These are phyloP conservation scores for Starmerella stellata DNA, from an alignment of 805 yeast genomes.

Conservation along the genomic window DNA sequence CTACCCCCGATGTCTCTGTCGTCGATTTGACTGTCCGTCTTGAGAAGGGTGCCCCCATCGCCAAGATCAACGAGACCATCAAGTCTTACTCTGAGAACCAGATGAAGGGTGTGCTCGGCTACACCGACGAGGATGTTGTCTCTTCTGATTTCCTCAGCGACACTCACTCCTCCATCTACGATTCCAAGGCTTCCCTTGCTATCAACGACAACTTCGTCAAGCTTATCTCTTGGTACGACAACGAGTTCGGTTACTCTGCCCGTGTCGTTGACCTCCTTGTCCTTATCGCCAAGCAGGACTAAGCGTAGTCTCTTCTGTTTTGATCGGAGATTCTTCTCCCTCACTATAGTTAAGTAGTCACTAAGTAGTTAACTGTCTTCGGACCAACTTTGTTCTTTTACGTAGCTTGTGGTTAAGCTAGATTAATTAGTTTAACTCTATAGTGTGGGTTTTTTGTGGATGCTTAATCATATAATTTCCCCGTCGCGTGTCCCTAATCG, in stretches of 20 bases:
- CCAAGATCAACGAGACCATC: slow-evolving; percentile 59
- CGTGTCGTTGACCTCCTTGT: slow-evolving; percentile 83
- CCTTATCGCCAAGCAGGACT: slow-evolving; percentile 48
- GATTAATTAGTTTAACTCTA: too few relatives aligned
- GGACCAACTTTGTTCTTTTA: not conserved
- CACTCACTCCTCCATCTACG: slow-evolving; percentile 72
- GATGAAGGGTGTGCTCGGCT: slow-evolving; percentile 68
- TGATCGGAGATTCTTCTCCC: too few relatives aligned
- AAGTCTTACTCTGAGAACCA: slow-evolving; percentile 61
- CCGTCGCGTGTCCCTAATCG: too few relatives aligned
- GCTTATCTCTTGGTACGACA: slow-evolving; percentile 88
- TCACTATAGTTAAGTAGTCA: not conserved
- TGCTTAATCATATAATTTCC: too few relatives aligned
- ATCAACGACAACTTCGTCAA: slow-evolving; percentile 77
- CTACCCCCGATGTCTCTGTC: slow-evolving; percentile 83
- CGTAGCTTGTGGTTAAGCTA: not conserved
- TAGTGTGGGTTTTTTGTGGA: too few relatives aligned
- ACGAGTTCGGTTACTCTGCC: slow-evolving; percentile 90
- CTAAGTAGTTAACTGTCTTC: not conserved
- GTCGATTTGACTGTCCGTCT: slow-evolving; percentile 81
- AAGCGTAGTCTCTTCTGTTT: slow-evolving; percentile 1
- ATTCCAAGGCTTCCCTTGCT: slow-evolving; percentile 78
- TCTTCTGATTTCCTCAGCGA: slow-evolving; percentile 78
- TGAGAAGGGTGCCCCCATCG: slow-evolving; percentile 59
- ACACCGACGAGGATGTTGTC: slow-evolving; percentile 85